These are phyloP conservation scores for Backusella mclennaniae DNA, from an alignment of 192 early-diverging fungal genomes.

Conservation along the genomic window DNA sequence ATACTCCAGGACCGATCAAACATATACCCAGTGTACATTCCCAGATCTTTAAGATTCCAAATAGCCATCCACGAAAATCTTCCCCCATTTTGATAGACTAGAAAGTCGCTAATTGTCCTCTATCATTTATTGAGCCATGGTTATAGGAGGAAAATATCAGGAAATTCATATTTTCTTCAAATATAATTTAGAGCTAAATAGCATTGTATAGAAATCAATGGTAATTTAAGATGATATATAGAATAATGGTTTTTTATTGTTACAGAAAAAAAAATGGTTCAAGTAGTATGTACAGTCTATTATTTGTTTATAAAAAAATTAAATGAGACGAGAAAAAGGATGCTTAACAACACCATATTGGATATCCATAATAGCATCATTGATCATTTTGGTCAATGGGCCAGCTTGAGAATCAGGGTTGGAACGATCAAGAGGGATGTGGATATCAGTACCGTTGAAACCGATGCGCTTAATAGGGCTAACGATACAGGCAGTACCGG, in stretches of 20 bases:
- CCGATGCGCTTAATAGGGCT: slow-evolving; percentile 85
- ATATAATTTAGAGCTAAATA: too few relatives aligned
- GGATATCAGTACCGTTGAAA: slow-evolving; percentile 74
- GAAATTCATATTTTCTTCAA: too few relatives aligned
- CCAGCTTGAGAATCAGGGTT: slow-evolving; percentile 78
- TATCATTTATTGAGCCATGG: too few relatives aligned
- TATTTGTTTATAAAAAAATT: slow-evolving; percentile 27
- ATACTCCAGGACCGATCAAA: too few relatives aligned
- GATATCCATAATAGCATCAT: slow-evolving; percentile 86
- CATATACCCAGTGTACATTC: too few relatives aligned
- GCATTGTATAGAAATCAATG: too few relatives aligned
- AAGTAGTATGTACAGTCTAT: neutral
- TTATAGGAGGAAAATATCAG: too few relatives aligned
- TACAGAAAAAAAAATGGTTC: neutral
- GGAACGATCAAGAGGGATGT: slow-evolving; percentile 81
- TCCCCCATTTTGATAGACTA: too few relatives aligned
- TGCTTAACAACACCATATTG: slow-evolving; percentile 88
- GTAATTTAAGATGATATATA: neutral
- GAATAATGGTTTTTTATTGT: neutral
- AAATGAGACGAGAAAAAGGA: slow-evolving; percentile 85
- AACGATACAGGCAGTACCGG: slow-evolving; percentile 95
- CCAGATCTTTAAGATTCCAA: too few relatives aligned
- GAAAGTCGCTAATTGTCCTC: too few relatives aligned
- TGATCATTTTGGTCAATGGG: slow-evolving; percentile 77
- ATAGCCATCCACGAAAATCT: too few relatives aligned